phyloP scores from a whole-genome alignment of 2,329 filamentous ascomycete species.

The Aureobasidium mangrovei region DNA sequence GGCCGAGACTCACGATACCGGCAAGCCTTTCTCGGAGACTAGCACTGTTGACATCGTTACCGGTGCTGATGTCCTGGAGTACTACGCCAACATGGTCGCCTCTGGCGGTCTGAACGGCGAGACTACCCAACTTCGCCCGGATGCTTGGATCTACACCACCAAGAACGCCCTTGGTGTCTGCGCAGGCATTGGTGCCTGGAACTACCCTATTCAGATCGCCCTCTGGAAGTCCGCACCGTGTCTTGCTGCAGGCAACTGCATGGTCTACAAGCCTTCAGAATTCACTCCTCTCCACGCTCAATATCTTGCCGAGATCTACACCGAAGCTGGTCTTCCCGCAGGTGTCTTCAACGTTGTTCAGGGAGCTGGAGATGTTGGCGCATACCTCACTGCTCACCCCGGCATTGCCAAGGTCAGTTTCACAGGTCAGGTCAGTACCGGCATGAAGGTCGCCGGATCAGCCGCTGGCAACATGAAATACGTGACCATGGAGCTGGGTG shows the following conservation, averaged over 20 bases:
- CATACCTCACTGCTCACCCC: slow-evolving; percentile 63
- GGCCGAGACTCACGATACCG: slow-evolving; percentile 76
- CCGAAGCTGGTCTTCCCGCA: slow-evolving; percentile 67
- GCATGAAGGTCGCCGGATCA: slow-evolving; percentile 67
- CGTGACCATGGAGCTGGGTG: slow-evolving; percentile 85
- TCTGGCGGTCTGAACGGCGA: slow-evolving; percentile 74
- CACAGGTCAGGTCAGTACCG: slow-evolving; percentile 78
- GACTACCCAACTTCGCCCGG: slow-evolving; percentile 61
- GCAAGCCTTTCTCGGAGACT: slow-evolving; percentile 78
- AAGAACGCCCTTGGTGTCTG: slow-evolving; percentile 78
- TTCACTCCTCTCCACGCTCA: slow-evolving; percentile 77
- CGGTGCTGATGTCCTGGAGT: slow-evolving; percentile 77
- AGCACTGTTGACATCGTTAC: slow-evolving; percentile 75
- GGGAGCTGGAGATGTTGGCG: slow-evolving; percentile 68
- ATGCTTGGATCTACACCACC: slow-evolving; percentile 74
- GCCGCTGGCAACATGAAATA: slow-evolving; percentile 78
- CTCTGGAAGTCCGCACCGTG: slow-evolving; percentile 85
- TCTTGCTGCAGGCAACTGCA: slow-evolving; percentile 76
- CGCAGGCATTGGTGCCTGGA: slow-evolving; percentile 83
- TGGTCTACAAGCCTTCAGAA: slow-evolving; percentile 87
- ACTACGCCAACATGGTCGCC: slow-evolving; percentile 72
- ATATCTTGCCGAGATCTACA: slow-evolving; percentile 65
- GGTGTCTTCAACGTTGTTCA: slow-evolving; percentile 86
- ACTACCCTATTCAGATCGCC: slow-evolving; percentile 85
- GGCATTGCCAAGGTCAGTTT: slow-evolving; percentile 79